A percentile compares a stretch with the other conserved stretches of the same genome.
Conservation (phyloP, 768 basidiomycete genomes). For the Rhodotorula paludigena region DNA sequence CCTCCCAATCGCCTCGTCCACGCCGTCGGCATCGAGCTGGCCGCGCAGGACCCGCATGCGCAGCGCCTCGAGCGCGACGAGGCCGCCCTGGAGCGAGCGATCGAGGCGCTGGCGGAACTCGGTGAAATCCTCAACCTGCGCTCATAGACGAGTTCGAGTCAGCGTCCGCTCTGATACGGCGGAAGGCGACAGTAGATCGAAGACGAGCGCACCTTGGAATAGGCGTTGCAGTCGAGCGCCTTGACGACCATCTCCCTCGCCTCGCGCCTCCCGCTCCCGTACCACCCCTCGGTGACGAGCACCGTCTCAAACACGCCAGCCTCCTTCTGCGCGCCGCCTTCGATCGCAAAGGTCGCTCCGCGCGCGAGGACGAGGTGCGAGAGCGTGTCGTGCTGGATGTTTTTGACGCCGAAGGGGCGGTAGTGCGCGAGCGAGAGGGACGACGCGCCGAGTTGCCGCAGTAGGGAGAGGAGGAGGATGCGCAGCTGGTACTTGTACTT, state of each 20-base stretch:
- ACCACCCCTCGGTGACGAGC: constrained; percentile 1
- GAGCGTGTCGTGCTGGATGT: constrained; percentile 82
- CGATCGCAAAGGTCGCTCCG: constrained; percentile 71
- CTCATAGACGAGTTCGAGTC: background rate
- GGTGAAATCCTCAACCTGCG: constrained; percentile 76
- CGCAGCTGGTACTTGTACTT: constrained; percentile 74
- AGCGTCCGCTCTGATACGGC: background rate
- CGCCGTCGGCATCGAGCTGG: constrained; percentile 61
- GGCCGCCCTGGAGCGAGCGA: constrained; percentile 65
- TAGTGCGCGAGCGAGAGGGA: constrained; percentile 73
- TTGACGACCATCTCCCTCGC: constrained; percentile 27
- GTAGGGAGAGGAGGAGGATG: constrained; percentile 70
- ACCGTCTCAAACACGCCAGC: constrained; percentile 72
- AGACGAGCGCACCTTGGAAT: constrained; percentile 60
- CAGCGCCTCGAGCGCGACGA: constrained; percentile 67
- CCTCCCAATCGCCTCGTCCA: constrained; percentile 65
- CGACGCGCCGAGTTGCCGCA: constrained; percentile 72
- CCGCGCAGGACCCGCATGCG: constrained; percentile 78
- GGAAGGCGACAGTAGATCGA: background rate
- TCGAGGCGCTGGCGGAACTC: constrained; percentile 73
- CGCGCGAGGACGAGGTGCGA: constrained; percentile 76
- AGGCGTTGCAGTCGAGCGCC: constrained; percentile 49
- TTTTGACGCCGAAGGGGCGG: constrained; percentile 68
- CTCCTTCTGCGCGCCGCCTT: constrained; percentile 55
- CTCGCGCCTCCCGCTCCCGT: constrained; percentile 12